A percentile compares a stretch with the other conserved stretches of the same genome.
phyloP scores from a whole-genome alignment of 2,329 filamentous ascomycete species.

The Aspergillus tubingensis region DNA sequence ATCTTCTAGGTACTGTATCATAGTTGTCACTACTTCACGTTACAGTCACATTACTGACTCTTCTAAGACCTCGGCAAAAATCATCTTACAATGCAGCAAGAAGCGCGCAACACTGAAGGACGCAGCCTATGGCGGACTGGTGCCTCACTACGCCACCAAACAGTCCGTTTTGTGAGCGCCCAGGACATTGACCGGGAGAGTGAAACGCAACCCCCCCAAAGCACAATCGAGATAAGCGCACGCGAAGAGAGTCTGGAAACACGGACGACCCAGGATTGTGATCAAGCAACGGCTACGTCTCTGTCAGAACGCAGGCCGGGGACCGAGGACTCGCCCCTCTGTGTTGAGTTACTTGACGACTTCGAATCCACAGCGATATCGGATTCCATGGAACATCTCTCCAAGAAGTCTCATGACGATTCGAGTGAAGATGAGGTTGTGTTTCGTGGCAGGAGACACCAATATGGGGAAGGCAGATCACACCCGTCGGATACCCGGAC shows the following conservation, averaged over 20 bases:
- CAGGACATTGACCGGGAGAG: slow-evolving; percentile 46
- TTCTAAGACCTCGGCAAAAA: slow-evolving; percentile 22
- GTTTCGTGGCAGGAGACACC: slow-evolving; percentile 38
- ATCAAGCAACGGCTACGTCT: neutral
- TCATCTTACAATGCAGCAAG: slow-evolving; percentile 55
- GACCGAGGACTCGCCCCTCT: neutral
- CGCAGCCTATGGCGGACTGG: slow-evolving; percentile 52
- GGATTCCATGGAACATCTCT: slow-evolving; percentile 27
- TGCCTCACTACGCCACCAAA: slow-evolving; percentile 56
- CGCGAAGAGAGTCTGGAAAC: slow-evolving; percentile 17
- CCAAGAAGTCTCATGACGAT: slow-evolving; percentile 49
- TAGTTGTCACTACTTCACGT: neutral
- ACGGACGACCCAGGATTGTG: neutral
- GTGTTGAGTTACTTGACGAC: slow-evolving; percentile 23
- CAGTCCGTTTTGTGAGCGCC: slow-evolving; percentile 63
- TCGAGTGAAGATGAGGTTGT: slow-evolving; percentile 67
- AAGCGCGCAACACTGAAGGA: slow-evolving; percentile 59
- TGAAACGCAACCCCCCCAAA: slow-evolving; percentile 21
- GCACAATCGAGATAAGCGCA: neutral
- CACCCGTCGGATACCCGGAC: neutral
- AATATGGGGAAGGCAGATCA: slow-evolving; percentile 1
- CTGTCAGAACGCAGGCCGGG: neutral
- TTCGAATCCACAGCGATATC: slow-evolving; percentile 32
- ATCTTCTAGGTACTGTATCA: slow-evolving; percentile 2
- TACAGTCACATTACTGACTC: slow-evolving; percentile 14